Conservation (phyloP, 2,329 filamentous ascomycete species). For the Colletotrichum truncatum region DNA sequence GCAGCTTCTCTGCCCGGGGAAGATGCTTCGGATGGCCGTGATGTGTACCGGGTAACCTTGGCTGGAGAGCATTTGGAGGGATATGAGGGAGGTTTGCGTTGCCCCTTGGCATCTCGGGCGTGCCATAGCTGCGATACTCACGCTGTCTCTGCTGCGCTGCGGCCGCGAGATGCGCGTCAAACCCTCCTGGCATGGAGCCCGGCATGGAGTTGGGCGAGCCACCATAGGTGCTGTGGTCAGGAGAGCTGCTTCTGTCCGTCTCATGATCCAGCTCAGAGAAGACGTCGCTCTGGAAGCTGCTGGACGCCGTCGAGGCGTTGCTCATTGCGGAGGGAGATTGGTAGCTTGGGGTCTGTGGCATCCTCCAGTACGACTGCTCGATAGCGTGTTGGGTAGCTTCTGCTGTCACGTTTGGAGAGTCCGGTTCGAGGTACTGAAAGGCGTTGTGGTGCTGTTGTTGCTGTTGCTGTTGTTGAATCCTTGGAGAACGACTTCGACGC, state of each 20-base stretch:
- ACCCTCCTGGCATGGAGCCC: conserved; percentile 4
- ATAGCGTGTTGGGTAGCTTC: conserved; percentile 44
- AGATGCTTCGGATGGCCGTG: conserved; percentile 44
- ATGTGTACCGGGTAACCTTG: conserved; percentile 40
- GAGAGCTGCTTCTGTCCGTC: conserved; percentile 55
- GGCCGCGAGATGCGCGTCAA: conserved; percentile 15
- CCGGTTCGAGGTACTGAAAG: conserved; percentile 66
- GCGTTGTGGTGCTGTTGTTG: conserved; percentile 37
- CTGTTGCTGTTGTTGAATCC: conserved; percentile 16
- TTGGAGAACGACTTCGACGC: conserved; percentile 18
- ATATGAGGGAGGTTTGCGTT: conserved; percentile 47
- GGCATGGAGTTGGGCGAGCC: conserved; percentile 21
- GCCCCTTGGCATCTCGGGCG: conserved; percentile 52
- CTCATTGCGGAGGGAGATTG: conserved; percentile 42
- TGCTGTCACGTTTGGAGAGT: conserved; percentile 57
- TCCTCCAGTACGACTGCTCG: conserved; percentile 38
- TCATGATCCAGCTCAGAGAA: conserved; percentile 49
- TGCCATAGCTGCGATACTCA: conserved; percentile 45
- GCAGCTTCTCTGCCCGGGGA: conserved; percentile 51
- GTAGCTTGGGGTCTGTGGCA: conserved; percentile 33
- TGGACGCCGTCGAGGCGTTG: conserved; percentile 57
- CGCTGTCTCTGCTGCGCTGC: conserved; percentile 11
- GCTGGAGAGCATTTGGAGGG: conserved; percentile 45
- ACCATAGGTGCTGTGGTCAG: conserved; percentile 49
- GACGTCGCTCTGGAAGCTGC: conserved; percentile 58